Percentiles rank a stretch among this genome's conserved stretches.
These are phyloP conservation scores for Boletellus ananiceps DNA, from an alignment of 768 basidiomycete species.

Conservation along the genomic window DNA sequence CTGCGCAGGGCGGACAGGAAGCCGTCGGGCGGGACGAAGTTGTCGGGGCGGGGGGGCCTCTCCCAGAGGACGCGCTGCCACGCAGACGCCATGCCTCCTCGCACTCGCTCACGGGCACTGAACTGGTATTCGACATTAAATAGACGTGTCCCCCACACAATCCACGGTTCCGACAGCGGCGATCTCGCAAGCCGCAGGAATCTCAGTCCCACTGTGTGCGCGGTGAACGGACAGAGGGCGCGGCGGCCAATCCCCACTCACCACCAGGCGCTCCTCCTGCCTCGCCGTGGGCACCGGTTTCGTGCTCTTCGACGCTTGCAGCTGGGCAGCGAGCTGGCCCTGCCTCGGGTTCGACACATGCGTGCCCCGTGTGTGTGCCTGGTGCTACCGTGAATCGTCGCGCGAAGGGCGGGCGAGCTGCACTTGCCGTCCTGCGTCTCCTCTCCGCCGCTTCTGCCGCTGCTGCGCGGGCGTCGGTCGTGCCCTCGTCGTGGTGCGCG, in stretches of 20 bases:
- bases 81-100: background rate
- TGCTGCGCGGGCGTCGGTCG: constrained; percentile 46
- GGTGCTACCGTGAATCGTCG: constrained; percentile 21
- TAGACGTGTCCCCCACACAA: too few species aligned
- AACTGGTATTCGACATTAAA: too few species aligned
- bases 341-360: constrained; percentile 42
- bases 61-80: constrained; percentile 85
- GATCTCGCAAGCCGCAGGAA: constrained; percentile 1
- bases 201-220: constrained; percentile 40
- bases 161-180: too few species aligned
- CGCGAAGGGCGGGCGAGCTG: constrained; percentile 7
- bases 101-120: too few species aligned
- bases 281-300: constrained; percentile 36
- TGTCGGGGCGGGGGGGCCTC: constrained; percentile 71
- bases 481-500: constrained; percentile 22
- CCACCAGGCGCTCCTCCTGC: constrained; percentile 42
- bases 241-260: constrained; percentile 29
- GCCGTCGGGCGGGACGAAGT: constrained; percentile 67
- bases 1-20: constrained; percentile 76
- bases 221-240: constrained; percentile 28
- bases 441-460: constrained; percentile 62
- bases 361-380: constrained; percentile 43
- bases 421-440: constrained; percentile 51
- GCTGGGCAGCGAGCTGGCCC: constrained; percentile 40
- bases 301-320: constrained; percentile 37